These are phyloP conservation scores for Pseudopyricularia javanii DNA, from an alignment of 2,329 filamentous ascomycete genomes.

Conservation along the genomic window DNA sequence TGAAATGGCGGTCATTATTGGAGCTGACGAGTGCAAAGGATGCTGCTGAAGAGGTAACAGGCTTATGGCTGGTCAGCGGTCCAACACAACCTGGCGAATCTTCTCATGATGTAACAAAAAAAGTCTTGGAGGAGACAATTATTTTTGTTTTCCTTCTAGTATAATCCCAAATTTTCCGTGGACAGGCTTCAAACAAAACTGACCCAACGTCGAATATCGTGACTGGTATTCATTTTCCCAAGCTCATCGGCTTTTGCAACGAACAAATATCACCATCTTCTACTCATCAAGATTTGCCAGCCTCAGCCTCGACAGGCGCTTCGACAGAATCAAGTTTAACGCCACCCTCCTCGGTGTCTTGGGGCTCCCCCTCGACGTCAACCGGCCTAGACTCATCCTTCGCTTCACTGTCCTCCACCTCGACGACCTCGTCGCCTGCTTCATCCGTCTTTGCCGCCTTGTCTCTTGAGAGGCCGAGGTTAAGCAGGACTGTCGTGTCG, in stretches of 20 bases:
- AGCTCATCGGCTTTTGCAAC: not conserved
- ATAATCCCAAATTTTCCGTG: not conserved
- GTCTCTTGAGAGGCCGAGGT: slow-evolving; percentile 45
- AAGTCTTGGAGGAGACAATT: too few species aligned
- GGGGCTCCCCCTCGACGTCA: slow-evolving; percentile 4
- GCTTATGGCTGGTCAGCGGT: too few species aligned
- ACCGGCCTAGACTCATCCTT: slow-evolving; percentile 16
- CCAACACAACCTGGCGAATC: too few species aligned
- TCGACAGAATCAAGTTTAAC: slow-evolving; percentile 5
- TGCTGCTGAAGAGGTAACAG: too few species aligned
- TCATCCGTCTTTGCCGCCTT: slow-evolving; percentile 22
- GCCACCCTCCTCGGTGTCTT: not conserved
- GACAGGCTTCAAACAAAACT: not conserved
- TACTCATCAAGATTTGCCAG: not conserved
- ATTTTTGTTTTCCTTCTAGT: not conserved
- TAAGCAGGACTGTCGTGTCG: slow-evolving; percentile 73
- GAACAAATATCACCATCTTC: not conserved
- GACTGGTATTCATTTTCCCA: not conserved
- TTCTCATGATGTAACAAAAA: too few species aligned
- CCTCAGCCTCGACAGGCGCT: slow-evolving; percentile 4
- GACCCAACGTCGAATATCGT: not conserved
- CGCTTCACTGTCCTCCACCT: slow-evolving; percentile 16
- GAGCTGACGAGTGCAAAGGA: too few species aligned
- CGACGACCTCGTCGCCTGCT: slow-evolving; percentile 14
- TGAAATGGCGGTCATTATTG: too few species aligned